Base-by-base conservation (phyloP, 108 stramenopile genomes). In the Pseudonitzschia multistriata region DNA sequence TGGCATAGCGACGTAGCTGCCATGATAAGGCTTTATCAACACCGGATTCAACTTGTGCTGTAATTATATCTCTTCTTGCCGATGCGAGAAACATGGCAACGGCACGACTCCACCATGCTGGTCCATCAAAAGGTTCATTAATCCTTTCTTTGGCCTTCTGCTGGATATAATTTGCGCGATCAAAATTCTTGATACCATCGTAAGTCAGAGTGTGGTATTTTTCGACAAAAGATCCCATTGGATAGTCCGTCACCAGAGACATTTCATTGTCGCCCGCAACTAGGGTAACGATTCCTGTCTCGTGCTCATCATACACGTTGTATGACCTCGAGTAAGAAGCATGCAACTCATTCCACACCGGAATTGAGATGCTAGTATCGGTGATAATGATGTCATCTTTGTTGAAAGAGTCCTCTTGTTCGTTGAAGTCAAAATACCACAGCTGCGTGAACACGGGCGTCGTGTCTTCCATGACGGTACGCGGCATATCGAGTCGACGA, bases 381-480 rank as follows among this genome's bases (percentile, higher is more conserved):
- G 11, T 59, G 57, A 3, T 27, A 17, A 3, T 14, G 25, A 59
- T 17, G 3, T 59, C 17, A 3, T 59, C 57, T 17, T 6, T 28
- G 14, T 6, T 3, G 25, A 59, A 59, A 5, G 24, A 6, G 5
- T 21, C 19, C 11, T 31, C 33, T 27, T 59, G 57, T 3, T 59
- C 57, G 57, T 59, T 59, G 57, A 59, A 59, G 28, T 59, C 57
- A 28, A 59, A 59, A 24, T 59, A 17, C 57, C 57, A 59, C 11
- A 59, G 11, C 34, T 31, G 34, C 5, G 15, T 24, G 8, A 27
- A 4, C 4, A 59, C 25, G 19, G 49, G 49, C 17, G 7, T 49
- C n/a, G 49, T 6, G 3, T 49, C 49, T 6, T 21, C 49, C 15
- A 21, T 4, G 3, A 49, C 17, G n/a, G 7, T 21, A 17, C 49